These are phyloP conservation scores for Aspergillus niger DNA, from an alignment of 2,329 filamentous ascomycete species.

Conservation along the genomic window DNA sequence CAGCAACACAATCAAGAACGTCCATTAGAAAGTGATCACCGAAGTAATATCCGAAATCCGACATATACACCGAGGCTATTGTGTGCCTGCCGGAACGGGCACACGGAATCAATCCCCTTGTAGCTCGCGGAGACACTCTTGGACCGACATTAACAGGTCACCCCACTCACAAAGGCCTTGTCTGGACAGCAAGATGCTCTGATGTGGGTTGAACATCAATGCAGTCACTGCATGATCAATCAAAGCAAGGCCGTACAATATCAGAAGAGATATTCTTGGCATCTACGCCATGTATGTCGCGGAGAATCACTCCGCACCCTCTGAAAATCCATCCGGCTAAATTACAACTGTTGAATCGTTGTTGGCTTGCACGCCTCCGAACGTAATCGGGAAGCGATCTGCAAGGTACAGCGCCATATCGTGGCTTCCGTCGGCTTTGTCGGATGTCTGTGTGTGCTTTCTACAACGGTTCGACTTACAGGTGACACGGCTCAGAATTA, in stretches of 20 bases:
- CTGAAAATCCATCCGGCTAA: slow-evolving; percentile 8
- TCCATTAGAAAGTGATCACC: too few relatives aligned
- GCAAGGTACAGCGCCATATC: slow-evolving; percentile 12
- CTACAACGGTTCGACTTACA: not conserved
- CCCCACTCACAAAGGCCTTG: not conserved
- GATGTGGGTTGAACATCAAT: not conserved
- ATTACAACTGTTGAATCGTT: slow-evolving; percentile 8
- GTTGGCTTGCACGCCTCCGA: not conserved
- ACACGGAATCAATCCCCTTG: too few relatives aligned
- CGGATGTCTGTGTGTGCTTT: not conserved
- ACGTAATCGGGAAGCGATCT: slow-evolving; percentile 19
- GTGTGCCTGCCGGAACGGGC: too few relatives aligned
- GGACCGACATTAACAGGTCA: too few relatives aligned
- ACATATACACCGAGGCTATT: too few relatives aligned
- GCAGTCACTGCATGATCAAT: not conserved
- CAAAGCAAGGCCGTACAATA: not conserved
- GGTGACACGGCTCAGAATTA: not conserved
- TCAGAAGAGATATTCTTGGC: not conserved
- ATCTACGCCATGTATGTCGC: not conserved
- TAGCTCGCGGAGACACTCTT: too few relatives aligned
- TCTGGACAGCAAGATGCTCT: too few relatives aligned
- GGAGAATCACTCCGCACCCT: slow-evolving; percentile 4
- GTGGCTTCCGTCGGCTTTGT: not conserved
- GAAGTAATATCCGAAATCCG: too few relatives aligned
- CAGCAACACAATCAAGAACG: too few relatives aligned